A percentile compares a stretch with the other conserved stretches of the same genome.
Evolutionary conservation across 208 protist species (phyloP).

Genomic region (Leishmania lainsoni): DNA sequence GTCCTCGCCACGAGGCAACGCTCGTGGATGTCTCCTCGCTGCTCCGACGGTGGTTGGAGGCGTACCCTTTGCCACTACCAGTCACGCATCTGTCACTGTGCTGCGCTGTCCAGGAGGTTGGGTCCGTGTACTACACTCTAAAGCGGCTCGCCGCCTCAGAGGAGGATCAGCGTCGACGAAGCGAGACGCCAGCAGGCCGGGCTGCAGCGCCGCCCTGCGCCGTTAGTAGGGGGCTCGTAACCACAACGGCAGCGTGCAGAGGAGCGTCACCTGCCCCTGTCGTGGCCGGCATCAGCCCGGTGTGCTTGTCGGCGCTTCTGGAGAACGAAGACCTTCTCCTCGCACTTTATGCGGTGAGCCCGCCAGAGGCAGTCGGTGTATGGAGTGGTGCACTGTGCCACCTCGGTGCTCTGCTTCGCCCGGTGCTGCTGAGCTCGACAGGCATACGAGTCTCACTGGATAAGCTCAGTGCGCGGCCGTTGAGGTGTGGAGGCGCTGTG

Average conservation of each 20-base stretch:
- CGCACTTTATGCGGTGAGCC: constrained; percentile 27
- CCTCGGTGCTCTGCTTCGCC: constrained; percentile 21
- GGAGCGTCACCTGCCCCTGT: neutral
- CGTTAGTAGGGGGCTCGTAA: neutral
- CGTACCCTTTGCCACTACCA: constrained; percentile 19
- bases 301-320: constrained; percentile 30
- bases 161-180: constrained; percentile 15
- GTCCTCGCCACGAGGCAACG: constrained; percentile 1
- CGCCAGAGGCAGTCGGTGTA: constrained; percentile 10
- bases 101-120: constrained; percentile 25
- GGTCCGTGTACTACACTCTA: constrained; percentile 34
- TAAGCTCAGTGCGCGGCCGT: constrained; percentile 6
- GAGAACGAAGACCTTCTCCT: constrained; percentile 27
- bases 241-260: neutral
- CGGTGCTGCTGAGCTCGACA: constrained; percentile 26
- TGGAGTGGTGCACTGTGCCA: constrained; percentile 30
- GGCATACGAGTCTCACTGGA: constrained; percentile 28
- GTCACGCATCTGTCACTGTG: constrained; percentile 19
- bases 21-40: constrained; percentile 14
- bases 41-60: constrained; percentile 29
- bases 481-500: neutral
- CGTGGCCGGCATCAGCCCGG: constrained; percentile 29
- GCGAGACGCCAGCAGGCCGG: neutral
- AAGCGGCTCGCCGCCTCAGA: constrained; percentile 38
- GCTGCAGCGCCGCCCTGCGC: neutral